A percentile compares a stretch with the other conserved stretches of the same genome.
Evolutionary conservation across 1,139 yeast genomes (phyloP).

Genomic region (Suhomyces coccinellae): DNA sequence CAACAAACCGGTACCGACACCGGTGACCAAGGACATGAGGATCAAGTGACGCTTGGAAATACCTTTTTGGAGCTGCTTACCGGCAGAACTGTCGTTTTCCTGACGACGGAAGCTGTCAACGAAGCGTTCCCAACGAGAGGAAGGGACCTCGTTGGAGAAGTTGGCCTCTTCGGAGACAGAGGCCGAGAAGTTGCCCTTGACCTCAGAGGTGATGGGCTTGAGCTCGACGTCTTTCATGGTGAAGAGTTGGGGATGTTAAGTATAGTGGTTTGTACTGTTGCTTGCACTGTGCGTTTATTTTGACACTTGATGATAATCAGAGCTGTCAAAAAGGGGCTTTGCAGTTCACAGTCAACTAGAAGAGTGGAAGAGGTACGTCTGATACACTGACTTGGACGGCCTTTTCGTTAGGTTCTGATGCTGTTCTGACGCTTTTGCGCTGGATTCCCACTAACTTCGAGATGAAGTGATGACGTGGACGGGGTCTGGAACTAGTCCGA

Average conservation of each 20-base stretch:
- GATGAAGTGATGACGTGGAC: too few relatives aligned
- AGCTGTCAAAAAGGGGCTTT: too few relatives aligned
- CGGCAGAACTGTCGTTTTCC: constrained; percentile 23
- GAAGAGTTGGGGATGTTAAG: neutral
- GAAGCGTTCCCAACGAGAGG: constrained; percentile 26
- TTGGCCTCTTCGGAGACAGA: constrained; percentile 18
- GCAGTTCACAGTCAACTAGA: too few relatives aligned
- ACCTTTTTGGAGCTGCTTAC: constrained; percentile 33
- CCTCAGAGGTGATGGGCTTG: constrained; percentile 21
- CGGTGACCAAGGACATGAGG: constrained; percentile 40
- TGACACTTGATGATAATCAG: too few relatives aligned
- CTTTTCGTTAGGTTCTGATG: too few relatives aligned
- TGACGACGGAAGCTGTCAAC: constrained; percentile 33
- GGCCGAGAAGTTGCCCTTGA: constrained; percentile 16
- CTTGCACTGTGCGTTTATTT: too few relatives aligned
- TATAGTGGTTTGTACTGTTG: too few relatives aligned
- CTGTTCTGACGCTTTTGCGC: too few relatives aligned
- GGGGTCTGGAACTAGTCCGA: too few relatives aligned
- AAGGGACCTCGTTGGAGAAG: constrained; percentile 12
- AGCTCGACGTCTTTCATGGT: constrained; percentile 17
- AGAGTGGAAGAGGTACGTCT: too few relatives aligned
- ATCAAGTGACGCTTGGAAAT: constrained; percentile 38
- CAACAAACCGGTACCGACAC: constrained; percentile 45
- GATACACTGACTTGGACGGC: too few relatives aligned
- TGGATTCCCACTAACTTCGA: too few relatives aligned